These are phyloP conservation scores for Abrus pulchellus DNA, from an alignment of 306 rosid species.

Conservation along the genomic window DNA sequence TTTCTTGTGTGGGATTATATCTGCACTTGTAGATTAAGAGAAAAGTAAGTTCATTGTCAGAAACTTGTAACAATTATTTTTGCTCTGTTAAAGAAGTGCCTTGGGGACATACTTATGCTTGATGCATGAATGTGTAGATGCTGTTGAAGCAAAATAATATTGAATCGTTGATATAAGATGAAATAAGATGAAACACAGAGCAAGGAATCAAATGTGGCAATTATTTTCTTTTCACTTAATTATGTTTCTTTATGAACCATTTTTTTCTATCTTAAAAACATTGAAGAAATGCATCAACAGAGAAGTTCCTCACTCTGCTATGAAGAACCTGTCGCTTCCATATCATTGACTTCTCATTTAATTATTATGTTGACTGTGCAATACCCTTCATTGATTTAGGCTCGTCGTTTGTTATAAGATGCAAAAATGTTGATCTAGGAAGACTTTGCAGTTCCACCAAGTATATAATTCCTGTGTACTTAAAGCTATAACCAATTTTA, in stretches of 20 bases:
- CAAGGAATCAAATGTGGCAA: slow-evolving; percentile 11
- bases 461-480: background rate
- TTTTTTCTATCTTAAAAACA: background rate
- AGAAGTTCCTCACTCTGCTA: background rate
- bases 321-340: background rate
- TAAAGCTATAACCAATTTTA: slow-evolving; percentile 3
- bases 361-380: background rate
- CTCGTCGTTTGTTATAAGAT: slow-evolving; percentile 7
- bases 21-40: slow-evolving; percentile 73
- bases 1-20: slow-evolving; percentile 78
- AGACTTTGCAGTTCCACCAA: background rate
- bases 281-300: slow-evolving; percentile 6
- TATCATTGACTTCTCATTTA: slow-evolving; percentile 16
- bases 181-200: slow-evolving; percentile 10
- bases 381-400: background rate
- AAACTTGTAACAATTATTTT: slow-evolving; percentile 18
- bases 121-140: background rate
- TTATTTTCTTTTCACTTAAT: slow-evolving; percentile 8
- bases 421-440: background rate
- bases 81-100: slow-evolving; percentile 18
- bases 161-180: background rate
- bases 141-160: background rate
- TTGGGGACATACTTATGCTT: slow-evolving; percentile 4
- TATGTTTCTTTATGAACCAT: slow-evolving; percentile 12
- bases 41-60: slow-evolving; percentile 66